Evolutionary conservation across 306 rosid genomes (phyloP).

Genomic region (Spatholobus suberectus): DNA sequence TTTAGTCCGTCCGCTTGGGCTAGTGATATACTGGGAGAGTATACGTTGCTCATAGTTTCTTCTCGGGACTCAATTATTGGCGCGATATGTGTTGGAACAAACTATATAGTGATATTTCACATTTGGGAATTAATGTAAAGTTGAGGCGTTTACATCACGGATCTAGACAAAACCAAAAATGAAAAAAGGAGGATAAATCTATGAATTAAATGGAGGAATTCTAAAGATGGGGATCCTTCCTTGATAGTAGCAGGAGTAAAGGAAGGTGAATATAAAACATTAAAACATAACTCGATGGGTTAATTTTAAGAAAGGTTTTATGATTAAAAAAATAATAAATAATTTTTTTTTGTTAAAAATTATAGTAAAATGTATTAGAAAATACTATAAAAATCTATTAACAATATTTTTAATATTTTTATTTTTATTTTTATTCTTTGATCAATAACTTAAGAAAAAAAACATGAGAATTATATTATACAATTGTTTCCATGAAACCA

Average conservation of each 20-base stretch:
- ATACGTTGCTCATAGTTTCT: neutral
- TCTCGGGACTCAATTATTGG: neutral
- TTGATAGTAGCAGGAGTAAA: neutral
- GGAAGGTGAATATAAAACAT: neutral
- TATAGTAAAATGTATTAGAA: too few relatives aligned
- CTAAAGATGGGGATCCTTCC: neutral
- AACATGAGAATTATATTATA: neutral
- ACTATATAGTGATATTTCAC: neutral
- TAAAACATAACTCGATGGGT: neutral
- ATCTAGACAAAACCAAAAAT: neutral
- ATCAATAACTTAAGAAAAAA: neutral
- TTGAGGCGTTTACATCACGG: slow-evolving; percentile 12
- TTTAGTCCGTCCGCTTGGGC: slow-evolving; percentile 23
- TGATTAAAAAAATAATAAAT: neutral
- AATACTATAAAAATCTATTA: too few relatives aligned
- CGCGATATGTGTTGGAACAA: neutral
- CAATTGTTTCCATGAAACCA: too few relatives aligned
- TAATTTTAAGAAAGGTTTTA: neutral
- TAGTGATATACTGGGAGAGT: neutral
- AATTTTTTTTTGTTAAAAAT: too few relatives aligned
- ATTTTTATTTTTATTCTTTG: neutral
- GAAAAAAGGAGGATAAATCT: neutral
- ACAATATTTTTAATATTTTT: too few relatives aligned
- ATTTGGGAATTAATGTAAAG: neutral
- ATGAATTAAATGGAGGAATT: neutral